phyloP scores from a whole-genome alignment of 169 alveolate genomes.

The Cryptosporidium meleagridis region DNA sequence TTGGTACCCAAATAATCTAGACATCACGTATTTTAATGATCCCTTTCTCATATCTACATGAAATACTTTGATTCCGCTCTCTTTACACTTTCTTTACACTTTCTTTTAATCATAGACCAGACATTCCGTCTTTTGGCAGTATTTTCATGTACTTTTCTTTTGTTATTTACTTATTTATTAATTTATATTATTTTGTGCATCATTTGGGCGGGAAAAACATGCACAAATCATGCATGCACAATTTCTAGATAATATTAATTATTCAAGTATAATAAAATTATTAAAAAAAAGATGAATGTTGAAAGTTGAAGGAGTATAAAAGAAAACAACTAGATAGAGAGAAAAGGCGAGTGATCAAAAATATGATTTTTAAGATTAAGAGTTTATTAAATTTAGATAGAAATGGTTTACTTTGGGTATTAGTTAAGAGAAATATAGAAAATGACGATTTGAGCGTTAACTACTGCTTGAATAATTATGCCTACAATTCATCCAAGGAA shows the following conservation, averaged over 20 bases:
- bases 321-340: not conserved
- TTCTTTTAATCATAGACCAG: not conserved
- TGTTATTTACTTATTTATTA: not conserved
- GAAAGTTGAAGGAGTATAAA: not conserved
- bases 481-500: conserved; percentile 53
- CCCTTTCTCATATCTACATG: not conserved
- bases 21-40: conserved; percentile 9
- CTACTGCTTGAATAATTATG: conserved; percentile 40
- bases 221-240: conserved; percentile 25
- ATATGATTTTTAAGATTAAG: not conserved
- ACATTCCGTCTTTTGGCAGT: not conserved
- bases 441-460: not conserved
- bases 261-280: not conserved
- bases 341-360: not conserved
- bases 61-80: not conserved
- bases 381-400: not conserved
- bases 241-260: not conserved
- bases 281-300: not conserved
- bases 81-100: not conserved
- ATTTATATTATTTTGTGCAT: not conserved
- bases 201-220: conserved; percentile 29
- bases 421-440: not conserved
- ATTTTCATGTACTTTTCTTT: not conserved
- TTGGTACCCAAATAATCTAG: conserved; percentile 2
- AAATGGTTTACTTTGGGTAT: conserved; percentile 25